These are phyloP conservation scores for Peltaster fructicola DNA, from an alignment of 2,329 filamentous ascomycete genomes.

Conservation along the genomic window DNA sequence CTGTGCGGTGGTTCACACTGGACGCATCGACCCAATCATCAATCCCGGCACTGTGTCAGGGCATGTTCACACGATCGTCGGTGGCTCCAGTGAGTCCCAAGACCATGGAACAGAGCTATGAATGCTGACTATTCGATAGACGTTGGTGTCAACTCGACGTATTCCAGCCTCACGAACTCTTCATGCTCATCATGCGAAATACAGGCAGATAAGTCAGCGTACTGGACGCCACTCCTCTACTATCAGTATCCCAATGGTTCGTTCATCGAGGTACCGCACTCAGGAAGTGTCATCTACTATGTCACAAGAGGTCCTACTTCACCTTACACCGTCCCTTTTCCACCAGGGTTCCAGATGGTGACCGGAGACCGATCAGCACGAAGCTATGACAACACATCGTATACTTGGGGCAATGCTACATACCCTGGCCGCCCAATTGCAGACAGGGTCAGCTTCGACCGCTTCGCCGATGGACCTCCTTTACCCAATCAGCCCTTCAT, in stretches of 20 bases:
- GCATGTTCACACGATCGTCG: constrained; percentile 18
- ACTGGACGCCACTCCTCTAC: constrained; percentile 22
- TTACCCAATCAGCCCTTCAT: constrained; percentile 16
- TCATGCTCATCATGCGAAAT: constrained; percentile 29
- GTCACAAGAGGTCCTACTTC: constrained; percentile 28
- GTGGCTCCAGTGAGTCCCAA: constrained; percentile 15
- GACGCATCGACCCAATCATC: constrained; percentile 21
- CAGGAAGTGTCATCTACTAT: constrained; percentile 62
- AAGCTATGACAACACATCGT: constrained; percentile 21
- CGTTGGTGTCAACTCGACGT: constrained; percentile 46
- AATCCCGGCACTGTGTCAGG: constrained; percentile 16
- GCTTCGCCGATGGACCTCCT: constrained; percentile 10
- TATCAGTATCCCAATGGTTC: constrained; percentile 18
- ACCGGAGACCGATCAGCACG: constrained; percentile 44
- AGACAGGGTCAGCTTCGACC: constrained; percentile 28
- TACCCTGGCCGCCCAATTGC: constrained; percentile 30
- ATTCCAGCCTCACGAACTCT: constrained; percentile 40
- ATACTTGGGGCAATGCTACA: constrained; percentile 20
- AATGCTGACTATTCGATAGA: constrained; percentile 16
- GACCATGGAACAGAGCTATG: background rate
- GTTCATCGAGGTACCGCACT: constrained; percentile 32
- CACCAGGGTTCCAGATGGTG: constrained; percentile 52
- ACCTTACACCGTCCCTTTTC: constrained; percentile 48
- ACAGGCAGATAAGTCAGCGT: constrained; percentile 19
- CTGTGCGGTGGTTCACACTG: constrained; percentile 18